phyloP scores from a whole-genome alignment of 768 basidiomycete species.

The Tulasnella calospora region DNA sequence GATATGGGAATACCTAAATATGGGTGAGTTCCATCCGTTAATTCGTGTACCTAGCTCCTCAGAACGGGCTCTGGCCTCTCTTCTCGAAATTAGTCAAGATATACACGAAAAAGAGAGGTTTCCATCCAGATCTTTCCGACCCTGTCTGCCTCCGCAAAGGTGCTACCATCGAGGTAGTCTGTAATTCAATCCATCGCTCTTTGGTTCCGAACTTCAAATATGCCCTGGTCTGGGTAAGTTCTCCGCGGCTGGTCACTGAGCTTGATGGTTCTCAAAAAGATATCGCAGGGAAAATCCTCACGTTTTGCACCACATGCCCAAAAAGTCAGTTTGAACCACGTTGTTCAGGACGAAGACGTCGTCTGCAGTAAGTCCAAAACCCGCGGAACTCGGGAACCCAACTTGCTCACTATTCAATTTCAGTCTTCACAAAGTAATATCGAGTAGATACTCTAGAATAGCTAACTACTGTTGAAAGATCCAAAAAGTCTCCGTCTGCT shows the following conservation, averaged over 20 bases:
- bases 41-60: not conserved
- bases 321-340: conserved; percentile 78
- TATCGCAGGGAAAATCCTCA: conserved; percentile 78
- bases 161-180: conserved; percentile 92
- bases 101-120: conserved; percentile 97
- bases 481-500: not conserved
- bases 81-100: conserved; percentile 60
- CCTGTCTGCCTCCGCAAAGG: conserved; percentile 81
- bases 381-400: not conserved
- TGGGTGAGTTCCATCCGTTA: not conserved
- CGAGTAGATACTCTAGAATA: not conserved
- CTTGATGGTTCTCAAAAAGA: conserved; percentile 26
- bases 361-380: conserved; percentile 67
- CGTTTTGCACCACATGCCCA: conserved; percentile 92
- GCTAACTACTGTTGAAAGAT: not conserved
- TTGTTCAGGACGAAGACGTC: conserved; percentile 82
- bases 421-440: conserved; percentile 25
- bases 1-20: conserved; percentile 39
- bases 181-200: conserved; percentile 87
- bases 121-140: conserved; percentile 83
- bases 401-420: not conserved
- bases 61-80: not conserved
- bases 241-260: not conserved
- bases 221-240: conserved; percentile 79
- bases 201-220: conserved; percentile 90